Base-by-base conservation (phyloP, 2,329 filamentous ascomycete species). In the Knufia petricola region DNA sequence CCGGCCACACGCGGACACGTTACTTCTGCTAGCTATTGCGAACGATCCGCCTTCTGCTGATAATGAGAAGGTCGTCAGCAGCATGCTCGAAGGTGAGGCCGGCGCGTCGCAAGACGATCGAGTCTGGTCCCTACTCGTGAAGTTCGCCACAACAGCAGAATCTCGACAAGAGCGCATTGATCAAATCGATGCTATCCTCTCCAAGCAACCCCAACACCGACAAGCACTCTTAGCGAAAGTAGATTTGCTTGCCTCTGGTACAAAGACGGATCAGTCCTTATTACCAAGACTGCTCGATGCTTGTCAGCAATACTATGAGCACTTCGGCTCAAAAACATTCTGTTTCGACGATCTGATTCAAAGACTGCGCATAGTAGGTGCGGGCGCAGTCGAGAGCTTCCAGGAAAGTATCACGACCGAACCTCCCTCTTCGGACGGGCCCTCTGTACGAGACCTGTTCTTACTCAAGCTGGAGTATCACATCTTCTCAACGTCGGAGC, bases 71-170 rank as follows among this genome's bases (percentile, higher is more conserved):
- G 61, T 68, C 30, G 63, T 61, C 3, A 52, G 67, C 30, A 54
- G 59, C n/a, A 66, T 64, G 45, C 60, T 72, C 55, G 6, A 45
- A 45, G 36, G 10, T 39, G 41, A 51, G 20, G 52, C 64, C 2
- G 62, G 64, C 48, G 66, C 66, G 57, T 62, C 63, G 47, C 66
- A 71, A 54, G 69, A 72, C 47, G 72, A 70, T 66, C 63, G 60
- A 37, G 63, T 71, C 15, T 74, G 71, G 71, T 62, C 59, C n/a
- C 56, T 70, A 10, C 58, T 72, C 43, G 52, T 70, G 9, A 57
- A 54, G 15, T 61, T 66, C 10, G 60, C 61, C 12, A 59, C 9
- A 7, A 8, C 43, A 24, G 4, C 43, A 4, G 9, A 37, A 37
- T 3, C n/a, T 21, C 23, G 30, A 24, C 30, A 20, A 24, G 15